phyloP scores from a whole-genome alignment of 148 eudicot genomes.

The Spergularia marina region DNA sequence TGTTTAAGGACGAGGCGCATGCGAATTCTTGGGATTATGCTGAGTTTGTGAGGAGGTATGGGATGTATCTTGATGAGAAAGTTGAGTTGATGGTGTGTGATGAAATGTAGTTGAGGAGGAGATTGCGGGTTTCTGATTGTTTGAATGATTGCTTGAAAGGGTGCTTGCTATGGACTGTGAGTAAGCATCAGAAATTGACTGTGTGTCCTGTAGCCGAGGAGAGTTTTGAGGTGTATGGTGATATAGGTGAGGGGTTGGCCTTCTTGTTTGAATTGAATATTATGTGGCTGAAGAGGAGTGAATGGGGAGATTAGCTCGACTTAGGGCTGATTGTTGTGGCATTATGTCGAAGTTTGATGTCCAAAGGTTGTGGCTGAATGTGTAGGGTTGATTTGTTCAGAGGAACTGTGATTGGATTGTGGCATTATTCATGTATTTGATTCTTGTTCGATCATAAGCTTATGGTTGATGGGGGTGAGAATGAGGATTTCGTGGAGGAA shows the following conservation, averaged over 20 bases:
- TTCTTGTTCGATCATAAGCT: slow-evolving; percentile 45
- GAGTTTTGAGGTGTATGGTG: no score
- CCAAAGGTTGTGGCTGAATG: slow-evolving; percentile 36
- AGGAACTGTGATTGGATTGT: slow-evolving; percentile 60
- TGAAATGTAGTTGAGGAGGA: slow-evolving; percentile 20
- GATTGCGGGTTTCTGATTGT: slow-evolving; percentile 24
- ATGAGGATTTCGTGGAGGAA: slow-evolving; percentile 32
- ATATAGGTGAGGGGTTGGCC: no score
- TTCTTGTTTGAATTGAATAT: no score
- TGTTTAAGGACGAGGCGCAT: slow-evolving; percentile 50
- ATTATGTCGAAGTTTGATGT: slow-evolving; percentile 24
- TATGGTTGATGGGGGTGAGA: slow-evolving; percentile 35
- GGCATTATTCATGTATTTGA: slow-evolving; percentile 41
- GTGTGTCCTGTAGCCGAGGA: no score
- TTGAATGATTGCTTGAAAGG: neutral
- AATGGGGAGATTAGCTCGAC: no score
- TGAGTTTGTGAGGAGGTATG: slow-evolving; percentile 51
- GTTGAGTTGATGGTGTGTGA: slow-evolving; percentile 18
- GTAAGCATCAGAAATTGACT: no score
- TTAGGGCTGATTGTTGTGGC: no score
- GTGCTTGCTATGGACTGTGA: no score
- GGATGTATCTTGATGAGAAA: slow-evolving; percentile 50
- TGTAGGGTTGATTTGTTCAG: slow-evolving; percentile 30
- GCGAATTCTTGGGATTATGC: slow-evolving; percentile 58
- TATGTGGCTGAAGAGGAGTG: no score